These are phyloP conservation scores for Phalaenopsis hybrid DNA, from an alignment of 116 monocot species.

Conservation along the genomic window DNA sequence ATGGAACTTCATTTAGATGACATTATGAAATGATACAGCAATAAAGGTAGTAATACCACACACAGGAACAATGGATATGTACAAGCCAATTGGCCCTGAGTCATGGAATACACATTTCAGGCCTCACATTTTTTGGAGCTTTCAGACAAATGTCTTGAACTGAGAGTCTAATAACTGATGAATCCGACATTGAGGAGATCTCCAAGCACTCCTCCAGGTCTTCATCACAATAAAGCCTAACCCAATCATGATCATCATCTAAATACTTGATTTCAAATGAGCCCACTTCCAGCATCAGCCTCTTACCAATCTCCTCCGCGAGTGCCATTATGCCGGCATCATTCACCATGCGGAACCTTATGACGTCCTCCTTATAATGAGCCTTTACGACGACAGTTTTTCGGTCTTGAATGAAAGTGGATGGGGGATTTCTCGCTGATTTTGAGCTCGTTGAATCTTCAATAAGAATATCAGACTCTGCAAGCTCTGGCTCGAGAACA, in stretches of 20 bases:
- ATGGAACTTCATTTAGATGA: no score
- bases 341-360: constrained; percentile 45
- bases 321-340: constrained; percentile 23
- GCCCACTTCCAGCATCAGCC: constrained; percentile 49
- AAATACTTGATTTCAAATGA: constrained; percentile 54
- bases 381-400: constrained; percentile 53
- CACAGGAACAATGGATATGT: neutral
- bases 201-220: constrained; percentile 69
- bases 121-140: neutral
- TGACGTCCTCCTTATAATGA: constrained; percentile 64
- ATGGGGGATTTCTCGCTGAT: constrained; percentile 31
- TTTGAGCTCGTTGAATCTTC: constrained; percentile 59
- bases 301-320: constrained; percentile 40
- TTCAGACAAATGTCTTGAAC: constrained; percentile 24
- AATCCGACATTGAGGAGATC: constrained; percentile 19
- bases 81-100: neutral
- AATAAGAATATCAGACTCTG: constrained; percentile 26
- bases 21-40: no score
- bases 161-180: constrained; percentile 34
- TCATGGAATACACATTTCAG: neutral
- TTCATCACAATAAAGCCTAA: constrained; percentile 45
- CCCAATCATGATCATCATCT: constrained; percentile 70
- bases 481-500: constrained; percentile 15
- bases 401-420: constrained; percentile 8
- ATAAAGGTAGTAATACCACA: no score